Base-by-base conservation (phyloP, 1,139 yeast genomes). In the Hansenula lynferdii region DNA sequence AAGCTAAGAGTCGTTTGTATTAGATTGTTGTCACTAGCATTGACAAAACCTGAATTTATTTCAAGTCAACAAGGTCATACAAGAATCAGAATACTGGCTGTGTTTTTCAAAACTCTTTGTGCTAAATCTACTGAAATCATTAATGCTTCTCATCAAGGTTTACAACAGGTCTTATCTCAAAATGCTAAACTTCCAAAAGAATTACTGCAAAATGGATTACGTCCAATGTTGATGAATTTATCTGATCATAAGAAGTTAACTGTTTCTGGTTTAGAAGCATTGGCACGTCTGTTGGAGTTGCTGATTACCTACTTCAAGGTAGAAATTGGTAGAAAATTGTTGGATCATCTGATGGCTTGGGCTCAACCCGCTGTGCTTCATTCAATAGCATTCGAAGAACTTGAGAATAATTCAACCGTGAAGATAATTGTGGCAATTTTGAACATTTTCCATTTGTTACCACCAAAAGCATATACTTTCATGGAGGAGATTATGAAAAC, bases 341-440 rank as follows among this genome's bases (percentile, higher is more conserved):
- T 94, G 23, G 98, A 94, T 54, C 98, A 94, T 61, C 68, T 92
- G 49, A 85, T 83, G 75, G 96, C 97, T 0, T 90, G 97, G 96
- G 96, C 97, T 0, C 94, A 87, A 49, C 87, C 95, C 8, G 75
- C 77, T 34, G 77, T 85, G 1, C 64, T 94, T 36, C 76, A 85
- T 37, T 76, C 76, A 48, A 74, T 83, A 38, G 80, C 95, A 0
- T 75, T 79, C 21, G 85, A 80, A 51, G 90, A 83, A 40, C 69
- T 87, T 43, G 87, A 81, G 31, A 85, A 81, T 45, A 86, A 86
- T 44, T 84, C 83, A 36, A 84, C 90, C 0, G 83, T 87, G 14
- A 85, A 85, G 55, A 83, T 92, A 27, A 90, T 92, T 31, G 86
- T 84, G 53, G 96, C 96, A 0, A 87, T 94, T 40, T 70, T 94